Base-by-base conservation (phyloP, 352 stramenopile genomes). In the Pythium aphanidermatum region DNA sequence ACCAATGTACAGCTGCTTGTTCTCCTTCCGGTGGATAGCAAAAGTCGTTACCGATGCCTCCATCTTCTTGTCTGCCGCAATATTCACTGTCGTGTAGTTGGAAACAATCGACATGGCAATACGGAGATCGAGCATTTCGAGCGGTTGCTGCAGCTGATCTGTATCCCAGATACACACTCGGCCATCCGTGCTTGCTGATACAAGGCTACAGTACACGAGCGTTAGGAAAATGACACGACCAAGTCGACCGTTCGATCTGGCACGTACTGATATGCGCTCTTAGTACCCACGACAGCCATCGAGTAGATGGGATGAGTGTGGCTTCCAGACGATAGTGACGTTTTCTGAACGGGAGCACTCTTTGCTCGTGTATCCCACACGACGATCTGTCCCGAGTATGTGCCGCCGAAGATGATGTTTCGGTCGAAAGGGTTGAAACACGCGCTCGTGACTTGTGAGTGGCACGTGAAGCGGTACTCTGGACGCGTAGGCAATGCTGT, bases 221-320 rank as follows among this genome's bases (percentile, higher is more conserved):
- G n/a, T n/a, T n/a, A n/a, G n/a, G n/a, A n/a, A n/a, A n/a, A n/a
- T n/a, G n/a, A n/a, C n/a, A n/a, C n/a, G n/a, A n/a, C n/a, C n/a
- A n/a, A n/a, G n/a, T n/a, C n/a, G n/a, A n/a, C n/a, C 6, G 17
- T 17, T 21, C 21, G 24, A 5, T 7, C 12, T 21, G 16, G 11
- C 2, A 36, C 20, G 4, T 74, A 92, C 81, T 83, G 71, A 57
- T 86, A 88, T 9, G 76, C 72, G 23, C 60, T 87, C 60, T 93
- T 93, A 13, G 74, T 84, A 24, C 83, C 83, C 12, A 88, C 71
- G 41, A 95, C 63, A 28, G 67, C 58, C 75, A 95, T 92, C 2
- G 79, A 68, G 53, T 94, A 95, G 45, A 95, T 91, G 17, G 83
- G 83, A 40, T 95, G 83, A 21, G 81, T 94, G 51, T 95, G 83